These are phyloP conservation scores for Wallacemonas sp. DNA, from an alignment of 208 protist genomes.

Conservation along the genomic window DNA sequence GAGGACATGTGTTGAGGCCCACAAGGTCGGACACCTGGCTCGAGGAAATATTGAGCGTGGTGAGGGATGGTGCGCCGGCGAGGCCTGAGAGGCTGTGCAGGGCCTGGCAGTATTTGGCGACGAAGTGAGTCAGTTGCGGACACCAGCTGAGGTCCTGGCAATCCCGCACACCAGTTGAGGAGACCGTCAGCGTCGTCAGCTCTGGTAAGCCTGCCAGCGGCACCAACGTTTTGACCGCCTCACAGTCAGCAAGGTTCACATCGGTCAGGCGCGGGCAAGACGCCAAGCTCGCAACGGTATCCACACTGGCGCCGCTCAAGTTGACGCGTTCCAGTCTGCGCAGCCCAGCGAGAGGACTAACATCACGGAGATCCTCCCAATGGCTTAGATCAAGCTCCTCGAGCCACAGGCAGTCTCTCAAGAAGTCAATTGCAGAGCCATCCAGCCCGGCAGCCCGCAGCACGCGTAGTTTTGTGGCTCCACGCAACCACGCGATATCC, in stretches of 20 bases:
- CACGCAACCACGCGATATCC: background rate
- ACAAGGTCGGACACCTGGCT: background rate
- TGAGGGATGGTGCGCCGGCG: background rate
- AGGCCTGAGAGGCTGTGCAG: background rate
- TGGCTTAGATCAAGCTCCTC: slow-evolving; percentile 3
- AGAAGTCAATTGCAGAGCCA: background rate
- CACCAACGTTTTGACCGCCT: background rate
- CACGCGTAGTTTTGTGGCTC: background rate
- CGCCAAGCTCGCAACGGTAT: background rate
- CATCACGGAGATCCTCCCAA: background rate
- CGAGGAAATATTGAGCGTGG: background rate
- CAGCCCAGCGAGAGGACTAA: background rate
- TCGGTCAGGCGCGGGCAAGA: background rate
- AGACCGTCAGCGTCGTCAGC: background rate
- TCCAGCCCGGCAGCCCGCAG: background rate
- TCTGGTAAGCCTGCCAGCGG: background rate
- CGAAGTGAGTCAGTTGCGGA: background rate
- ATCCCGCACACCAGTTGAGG: slow-evolving; percentile 4
- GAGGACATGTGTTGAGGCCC: background rate
- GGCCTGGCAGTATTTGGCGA: background rate
- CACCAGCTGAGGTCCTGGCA: background rate
- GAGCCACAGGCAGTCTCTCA: background rate
- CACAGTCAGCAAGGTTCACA: background rate
- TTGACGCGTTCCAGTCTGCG: background rate
- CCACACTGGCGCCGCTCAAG: background rate